Percentiles rank a stretch among this genome's conserved stretches.
Conservation (phyloP, 2,329 filamentous ascomycete genomes). For the Zymoseptoria brevis region DNA sequence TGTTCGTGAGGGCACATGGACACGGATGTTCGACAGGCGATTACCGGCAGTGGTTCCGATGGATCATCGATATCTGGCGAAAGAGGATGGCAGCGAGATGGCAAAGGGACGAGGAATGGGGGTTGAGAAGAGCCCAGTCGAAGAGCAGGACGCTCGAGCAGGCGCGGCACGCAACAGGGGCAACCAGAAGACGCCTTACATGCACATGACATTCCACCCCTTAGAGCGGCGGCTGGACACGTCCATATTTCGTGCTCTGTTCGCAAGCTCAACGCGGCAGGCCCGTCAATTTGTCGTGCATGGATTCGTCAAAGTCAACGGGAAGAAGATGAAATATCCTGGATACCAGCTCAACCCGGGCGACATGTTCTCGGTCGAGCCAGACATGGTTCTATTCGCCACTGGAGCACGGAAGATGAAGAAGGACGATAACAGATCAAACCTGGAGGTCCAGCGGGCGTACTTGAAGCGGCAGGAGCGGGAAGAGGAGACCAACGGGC, state of each 20-base stretch:
- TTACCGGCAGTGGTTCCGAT: slow-evolving; percentile 79
- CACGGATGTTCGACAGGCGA: slow-evolving; percentile 79
- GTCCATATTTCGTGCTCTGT: slow-evolving; percentile 88
- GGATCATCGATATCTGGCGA: slow-evolving; percentile 70
- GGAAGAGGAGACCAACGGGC: slow-evolving; percentile 8
- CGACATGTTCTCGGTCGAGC: slow-evolving; percentile 94
- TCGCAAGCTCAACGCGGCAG: slow-evolving; percentile 86
- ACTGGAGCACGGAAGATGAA: slow-evolving; percentile 57
- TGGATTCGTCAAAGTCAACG: slow-evolving; percentile 90
- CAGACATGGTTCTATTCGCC: slow-evolving; percentile 78
- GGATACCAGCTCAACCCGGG: slow-evolving; percentile 93
- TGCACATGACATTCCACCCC: slow-evolving; percentile 92
- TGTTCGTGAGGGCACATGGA: slow-evolving; percentile 86
- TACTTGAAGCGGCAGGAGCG: slow-evolving; percentile 18
- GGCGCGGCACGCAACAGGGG: slow-evolving; percentile 11
- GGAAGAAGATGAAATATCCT: slow-evolving; percentile 90
- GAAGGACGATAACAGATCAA: slow-evolving; percentile 21
- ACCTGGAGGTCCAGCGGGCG: slow-evolving; percentile 14
- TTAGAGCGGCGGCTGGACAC: slow-evolving; percentile 85
- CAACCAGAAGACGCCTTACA: slow-evolving; percentile 64
- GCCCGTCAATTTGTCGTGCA: slow-evolving; percentile 92
- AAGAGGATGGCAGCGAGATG: slow-evolving; percentile 71
- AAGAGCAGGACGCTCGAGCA: slow-evolving; percentile 9
- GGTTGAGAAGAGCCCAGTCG: slow-evolving; percentile 31
- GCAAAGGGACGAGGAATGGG: slow-evolving; percentile 80